These are phyloP conservation scores for Prunus mira DNA, from an alignment of 306 rosid genomes.

Conservation along the genomic window DNA sequence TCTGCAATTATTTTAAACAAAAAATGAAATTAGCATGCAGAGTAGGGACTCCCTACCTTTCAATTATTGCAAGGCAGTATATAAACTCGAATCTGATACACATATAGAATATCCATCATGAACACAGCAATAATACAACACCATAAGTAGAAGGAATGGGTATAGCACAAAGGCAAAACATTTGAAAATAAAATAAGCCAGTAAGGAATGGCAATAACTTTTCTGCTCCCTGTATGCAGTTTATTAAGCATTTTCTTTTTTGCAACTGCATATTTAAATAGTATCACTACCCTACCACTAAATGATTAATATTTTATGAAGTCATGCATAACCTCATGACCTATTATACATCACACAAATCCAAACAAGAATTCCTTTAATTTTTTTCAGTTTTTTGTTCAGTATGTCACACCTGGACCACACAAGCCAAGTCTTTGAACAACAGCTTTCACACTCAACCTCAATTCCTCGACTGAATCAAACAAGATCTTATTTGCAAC, in stretches of 20 bases:
- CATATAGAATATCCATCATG: not conserved
- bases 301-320: not conserved
- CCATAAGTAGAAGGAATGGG: not conserved
- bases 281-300: not conserved
- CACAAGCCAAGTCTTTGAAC: constrained; percentile 76
- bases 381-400: not conserved
- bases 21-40: not conserved
- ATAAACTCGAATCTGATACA: not conserved
- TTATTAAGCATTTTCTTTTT: not conserved
- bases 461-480: constrained; percentile 78
- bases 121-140: not conserved
- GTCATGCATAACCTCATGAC: constrained; percentile 1
- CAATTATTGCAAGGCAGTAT: not conserved
- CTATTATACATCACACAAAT: not conserved
- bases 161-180: not conserved
- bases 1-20: constrained; percentile 40
- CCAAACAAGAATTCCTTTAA: not conserved
- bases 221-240: not conserved
- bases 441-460: constrained; percentile 86
- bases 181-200: not conserved
- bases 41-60: not conserved
- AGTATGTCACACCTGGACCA: constrained; percentile 61
- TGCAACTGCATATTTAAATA: not conserved
- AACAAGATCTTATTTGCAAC: constrained; percentile 75
- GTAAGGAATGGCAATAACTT: not conserved